These are phyloP conservation scores for Clavaria fumosa DNA, from an alignment of 768 basidiomycete genomes.

Conservation along the genomic window DNA sequence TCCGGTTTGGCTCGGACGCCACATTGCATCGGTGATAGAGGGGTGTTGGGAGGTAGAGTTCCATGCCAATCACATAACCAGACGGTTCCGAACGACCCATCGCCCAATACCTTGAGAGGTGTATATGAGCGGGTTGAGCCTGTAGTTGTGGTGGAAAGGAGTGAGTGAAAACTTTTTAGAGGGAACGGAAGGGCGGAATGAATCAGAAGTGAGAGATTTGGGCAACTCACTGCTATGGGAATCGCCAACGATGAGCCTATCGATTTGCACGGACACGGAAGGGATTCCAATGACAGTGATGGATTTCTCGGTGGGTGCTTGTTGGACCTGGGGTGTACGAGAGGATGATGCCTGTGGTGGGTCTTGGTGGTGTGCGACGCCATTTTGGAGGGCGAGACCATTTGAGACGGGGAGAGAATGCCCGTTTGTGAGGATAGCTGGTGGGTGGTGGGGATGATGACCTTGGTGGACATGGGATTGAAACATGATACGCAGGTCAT, in stretches of 20 bases:
- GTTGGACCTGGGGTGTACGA: slow-evolving; percentile 17
- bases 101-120: slow-evolving; percentile 90
- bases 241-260: slow-evolving; percentile 57
- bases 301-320: slow-evolving; percentile 33
- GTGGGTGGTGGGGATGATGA: slow-evolving; percentile 24
- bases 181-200: too few species aligned
- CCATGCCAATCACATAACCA: slow-evolving; percentile 99
- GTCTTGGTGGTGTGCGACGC: slow-evolving; percentile 18
- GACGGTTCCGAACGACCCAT: slow-evolving; percentile 97
- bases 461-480: slow-evolving; percentile 30
- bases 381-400: slow-evolving; percentile 10
- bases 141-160: slow-evolving; percentile 18
- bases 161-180: too few species aligned
- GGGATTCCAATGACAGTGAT: slow-evolving; percentile 60
- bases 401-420: slow-evolving; percentile 10
- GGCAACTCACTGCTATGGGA: slow-evolving; percentile 48
- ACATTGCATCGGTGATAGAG: slow-evolving; percentile 90
- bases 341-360: slow-evolving; percentile 17
- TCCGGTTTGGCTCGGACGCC: slow-evolving; percentile 85
- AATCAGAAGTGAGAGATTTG: slow-evolving; percentile 7
- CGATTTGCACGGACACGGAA: slow-evolving; percentile 56
- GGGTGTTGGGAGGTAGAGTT: slow-evolving; percentile 79
- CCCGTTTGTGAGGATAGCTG: slow-evolving; percentile 13
- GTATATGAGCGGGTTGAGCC: slow-evolving; percentile 83
- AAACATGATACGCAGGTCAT: slow-evolving; percentile 51